Base-by-base conservation (phyloP, 768 basidiomycete species). In the Rhodocollybia butyracea region DNA sequence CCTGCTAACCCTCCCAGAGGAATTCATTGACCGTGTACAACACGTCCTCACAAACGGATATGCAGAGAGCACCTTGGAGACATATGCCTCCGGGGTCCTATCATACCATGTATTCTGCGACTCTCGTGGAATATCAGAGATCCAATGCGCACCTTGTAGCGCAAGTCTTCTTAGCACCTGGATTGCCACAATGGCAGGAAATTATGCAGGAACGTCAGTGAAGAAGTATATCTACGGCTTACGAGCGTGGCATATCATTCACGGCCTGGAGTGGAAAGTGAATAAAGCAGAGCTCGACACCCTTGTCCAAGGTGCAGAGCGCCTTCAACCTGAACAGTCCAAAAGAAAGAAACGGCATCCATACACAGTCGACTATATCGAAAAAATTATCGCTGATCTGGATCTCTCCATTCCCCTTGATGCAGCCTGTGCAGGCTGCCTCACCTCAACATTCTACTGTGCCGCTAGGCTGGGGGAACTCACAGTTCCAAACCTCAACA, bases 221-320 rank as follows among this genome's bases (percentile, higher is more conserved):
- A 36, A 48, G 1, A 79, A 78, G 61, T 77, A 75, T 51, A 19
- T 77, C 0, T 57, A 59, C 2, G 74, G 71, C 0, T 41, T 81
- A 1, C 60, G 70, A 1, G 77, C 79, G 2, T 82, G 79, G 79
- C 78, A 82, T 58, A 62, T 72, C 1, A 46, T 80, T 0, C 77
- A 82, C 53, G 65, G 76, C 0, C 4, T 74, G 0, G 42, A 29
- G 0, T 79, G 73, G 72, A 41, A 13, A 1, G 52, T 71, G 1
- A 58, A 73, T 24, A 41, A 65, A 0, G 41, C 43, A 0, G 62
- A 71, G 21, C 30, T 74, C 12, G 63, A 73, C 0, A 55, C 64
- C 0, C 29, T 74, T 0, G 58, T 80, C 0, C 61, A 59, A 19
- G 74, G 64, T 0, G 73, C 73, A 1, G 60, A 63, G 0, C 41